Percentiles rank a stretch among this genome's conserved stretches.
Evolutionary conservation across 2,329 filamentous ascomycete genomes (phyloP).

Genomic region (Aspergillus ustus): DNA sequence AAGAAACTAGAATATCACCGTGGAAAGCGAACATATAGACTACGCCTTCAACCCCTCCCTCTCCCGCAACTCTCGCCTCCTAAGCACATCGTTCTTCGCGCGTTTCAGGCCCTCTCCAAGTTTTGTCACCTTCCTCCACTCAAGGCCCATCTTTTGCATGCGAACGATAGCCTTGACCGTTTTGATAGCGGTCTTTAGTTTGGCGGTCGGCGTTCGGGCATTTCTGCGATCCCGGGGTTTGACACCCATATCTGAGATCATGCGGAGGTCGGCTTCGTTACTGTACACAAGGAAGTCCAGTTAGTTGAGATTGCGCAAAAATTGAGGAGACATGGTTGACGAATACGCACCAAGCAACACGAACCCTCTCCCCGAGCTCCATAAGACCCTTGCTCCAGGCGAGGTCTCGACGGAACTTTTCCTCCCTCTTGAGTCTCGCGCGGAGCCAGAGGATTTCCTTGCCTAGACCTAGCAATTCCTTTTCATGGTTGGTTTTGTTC

Average conservation of each 20-base stretch:
- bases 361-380: constrained; percentile 71
- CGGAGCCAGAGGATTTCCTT: constrained; percentile 93
- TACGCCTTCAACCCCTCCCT: constrained; percentile 24
- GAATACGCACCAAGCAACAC: constrained; percentile 74
- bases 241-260: constrained; percentile 82
- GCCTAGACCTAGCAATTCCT: constrained; percentile 77
- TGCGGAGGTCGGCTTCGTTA: constrained; percentile 87
- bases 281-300: constrained; percentile 56
- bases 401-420: constrained; percentile 76
- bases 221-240: constrained; percentile 44
- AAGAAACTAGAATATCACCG: constrained; percentile 7
- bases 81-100: constrained; percentile 48
- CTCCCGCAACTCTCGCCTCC: constrained; percentile 30
- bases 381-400: constrained; percentile 88
- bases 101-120: constrained; percentile 50
- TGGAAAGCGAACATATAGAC: constrained; percentile 11
- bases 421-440: constrained; percentile 78
- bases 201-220: constrained; percentile 43
- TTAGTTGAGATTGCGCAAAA: constrained; percentile 24
- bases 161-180: constrained; percentile 50
- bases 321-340: background rate
- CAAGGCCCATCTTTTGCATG: constrained; percentile 50
- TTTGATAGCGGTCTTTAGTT: constrained; percentile 48
- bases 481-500: constrained; percentile 55
- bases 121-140: constrained; percentile 50